Conservation (phyloP, 257 asterid genomes). For the Coffea canephora region DNA sequence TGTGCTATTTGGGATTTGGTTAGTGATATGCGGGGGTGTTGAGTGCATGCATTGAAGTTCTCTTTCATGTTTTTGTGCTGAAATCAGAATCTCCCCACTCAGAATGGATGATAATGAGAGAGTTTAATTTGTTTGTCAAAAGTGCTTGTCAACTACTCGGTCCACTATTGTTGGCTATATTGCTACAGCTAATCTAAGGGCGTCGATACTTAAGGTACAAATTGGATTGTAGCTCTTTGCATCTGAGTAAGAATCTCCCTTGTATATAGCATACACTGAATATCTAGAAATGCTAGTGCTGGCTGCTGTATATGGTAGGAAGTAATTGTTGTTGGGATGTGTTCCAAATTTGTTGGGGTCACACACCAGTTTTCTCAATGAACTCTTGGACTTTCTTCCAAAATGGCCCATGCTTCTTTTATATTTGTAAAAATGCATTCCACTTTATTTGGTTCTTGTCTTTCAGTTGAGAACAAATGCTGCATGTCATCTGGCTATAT, state of each 20-base stretch:
- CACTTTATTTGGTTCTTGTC: neutral
- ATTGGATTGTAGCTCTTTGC: conserved; percentile 1
- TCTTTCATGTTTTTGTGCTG: neutral
- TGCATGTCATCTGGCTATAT: neutral
- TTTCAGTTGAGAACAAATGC: neutral
- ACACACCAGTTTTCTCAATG: neutral
- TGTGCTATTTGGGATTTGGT: conserved; percentile 61
- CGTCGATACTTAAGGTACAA: neutral
- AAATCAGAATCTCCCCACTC: conserved; percentile 2
- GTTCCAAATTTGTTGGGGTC: neutral
- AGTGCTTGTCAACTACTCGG: neutral
- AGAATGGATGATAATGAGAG: neutral
- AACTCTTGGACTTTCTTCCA: neutral
- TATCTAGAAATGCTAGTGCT: neutral
- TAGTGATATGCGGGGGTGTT: conserved; percentile 58
- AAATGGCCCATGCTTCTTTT: neutral
- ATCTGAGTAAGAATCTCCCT: conserved; percentile 1
- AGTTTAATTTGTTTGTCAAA: neutral
- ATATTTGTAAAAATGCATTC: neutral
- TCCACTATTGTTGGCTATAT: neutral
- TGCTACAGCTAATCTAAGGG: neutral
- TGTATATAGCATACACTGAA: conserved; percentile 25
- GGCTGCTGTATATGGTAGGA: conserved; percentile 2
- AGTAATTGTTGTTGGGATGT: neutral
- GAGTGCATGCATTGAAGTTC: conserved; percentile 49